These are phyloP conservation scores for Nitzschia sp. DNA, from an alignment of 108 stramenopile genomes.

Conservation along the genomic window DNA sequence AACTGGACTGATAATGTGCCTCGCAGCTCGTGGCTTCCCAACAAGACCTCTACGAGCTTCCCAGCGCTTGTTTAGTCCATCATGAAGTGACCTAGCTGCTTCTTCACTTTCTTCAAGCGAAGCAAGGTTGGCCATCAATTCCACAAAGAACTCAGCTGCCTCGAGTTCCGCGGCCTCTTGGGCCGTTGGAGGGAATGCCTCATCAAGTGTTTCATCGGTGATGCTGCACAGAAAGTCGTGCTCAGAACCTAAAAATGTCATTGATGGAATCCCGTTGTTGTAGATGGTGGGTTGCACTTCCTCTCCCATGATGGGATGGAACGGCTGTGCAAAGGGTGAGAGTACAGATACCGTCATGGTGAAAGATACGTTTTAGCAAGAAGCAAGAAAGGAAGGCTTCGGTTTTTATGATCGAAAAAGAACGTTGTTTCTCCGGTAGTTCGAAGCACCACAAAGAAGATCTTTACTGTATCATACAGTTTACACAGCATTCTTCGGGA, in stretches of 20 bases:
- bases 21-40: conserved; percentile 35
- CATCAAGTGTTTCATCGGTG: conserved; percentile 53
- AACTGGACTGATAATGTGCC: conserved; percentile 15
- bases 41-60: conserved; percentile 47
- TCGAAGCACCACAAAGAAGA: too few relatives aligned
- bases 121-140: conserved; percentile 43
- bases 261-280: conserved; percentile 30
- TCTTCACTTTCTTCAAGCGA: conserved; percentile 57
- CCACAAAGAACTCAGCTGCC: conserved; percentile 45
- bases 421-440: too few relatives aligned
- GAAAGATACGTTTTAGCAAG: conserved; percentile 9
- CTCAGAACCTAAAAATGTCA: conserved; percentile 16
- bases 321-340: conserved; percentile 22
- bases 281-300: conserved; percentile 28
- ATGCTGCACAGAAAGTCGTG: conserved; percentile 39
- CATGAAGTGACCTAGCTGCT: conserved; percentile 27
- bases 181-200: conserved; percentile 51
- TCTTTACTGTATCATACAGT: too few relatives aligned
- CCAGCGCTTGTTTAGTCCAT: conserved; percentile 50
- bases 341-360: conserved; percentile 15
- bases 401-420: too few relatives aligned
- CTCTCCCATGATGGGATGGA: conserved; percentile 35
- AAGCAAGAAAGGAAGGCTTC: too few relatives aligned
- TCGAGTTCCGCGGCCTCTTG: conserved; percentile 64
- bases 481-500: too few relatives aligned